Evolutionary conservation across 2,329 filamentous ascomycete genomes (phyloP), one percentile per base, ranked within the genome.

Genomic region (Stagonosporopsis chrysanthemi): DNA sequence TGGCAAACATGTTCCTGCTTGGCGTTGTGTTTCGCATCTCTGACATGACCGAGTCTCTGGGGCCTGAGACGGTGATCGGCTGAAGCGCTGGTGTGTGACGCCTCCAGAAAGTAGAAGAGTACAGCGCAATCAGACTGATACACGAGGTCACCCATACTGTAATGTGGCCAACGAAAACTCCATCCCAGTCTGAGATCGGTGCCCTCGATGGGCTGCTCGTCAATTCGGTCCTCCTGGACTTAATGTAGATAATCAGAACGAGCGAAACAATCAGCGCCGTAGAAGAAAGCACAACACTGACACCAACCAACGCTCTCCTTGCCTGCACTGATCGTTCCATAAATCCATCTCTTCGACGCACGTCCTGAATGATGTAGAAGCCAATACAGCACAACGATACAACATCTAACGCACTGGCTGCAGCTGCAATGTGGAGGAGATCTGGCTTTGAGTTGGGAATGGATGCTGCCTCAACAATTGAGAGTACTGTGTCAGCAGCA

Each of bases 31-130:
- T 60, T 38, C 69, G 71, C 36, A 71, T 52, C 50, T 76, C 74
- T 26, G 74, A 74, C 65, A 76, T 74, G 45, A 74, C 69, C 9
- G 73, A 75, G 44, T 75, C 74, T 50, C 73, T 66, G 8, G 71
- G 68, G 6, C 68, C 71, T 38, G 71, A 71, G 36, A 58, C 51
- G 14, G 48, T 44, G 39, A 72, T 59, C 12, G 56, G 43, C 36
- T 68, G 68, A 9, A 63, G 60, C 45, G 65, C 50, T 26, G 56
- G 59, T 40, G 59, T 60, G 19, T 64, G 60, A n/a, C 56, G 64
- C 26, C 45, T 53, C 71, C 69, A 72, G 28, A 75, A 46, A 17
- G 63, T 53, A 3, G 62, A 70, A 15, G 70, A 63, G 56, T 70
- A 77, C 4, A 78, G 62, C 7, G 60, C 54, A 40, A 68, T 52